Percentiles rank a stretch among this genome's conserved stretches.
Evolutionary conservation across 768 basidiomycete genomes (phyloP).

Genomic region (Boletus pseudopeckii): DNA sequence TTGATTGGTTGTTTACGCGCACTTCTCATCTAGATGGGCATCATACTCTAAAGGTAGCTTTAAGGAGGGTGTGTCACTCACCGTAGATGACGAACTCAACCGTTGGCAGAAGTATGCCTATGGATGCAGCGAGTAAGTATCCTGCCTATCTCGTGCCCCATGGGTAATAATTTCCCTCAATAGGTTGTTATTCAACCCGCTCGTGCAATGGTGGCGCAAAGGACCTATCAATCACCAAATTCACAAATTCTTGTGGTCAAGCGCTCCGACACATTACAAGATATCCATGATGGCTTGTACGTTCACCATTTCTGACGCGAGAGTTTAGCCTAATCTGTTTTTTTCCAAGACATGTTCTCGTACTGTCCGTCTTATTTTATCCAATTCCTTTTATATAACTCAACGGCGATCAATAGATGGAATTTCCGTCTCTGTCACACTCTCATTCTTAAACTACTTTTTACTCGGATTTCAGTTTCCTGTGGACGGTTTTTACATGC

Average conservation of each 20-base stretch:
- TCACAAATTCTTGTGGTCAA: constrained; percentile 71
- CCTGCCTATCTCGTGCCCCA: constrained; percentile 8
- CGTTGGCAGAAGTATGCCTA: constrained; percentile 90
- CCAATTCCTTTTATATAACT: neutral
- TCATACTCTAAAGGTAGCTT: constrained; percentile 83
- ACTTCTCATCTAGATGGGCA: constrained; percentile 49
- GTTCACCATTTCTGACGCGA: constrained; percentile 16
- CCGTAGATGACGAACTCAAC: constrained; percentile 87
- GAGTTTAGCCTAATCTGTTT: constrained; percentile 1
- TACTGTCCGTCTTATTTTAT: constrained; percentile 38
- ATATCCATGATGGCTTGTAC: constrained; percentile 55
- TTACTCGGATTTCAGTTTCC: constrained; percentile 70
- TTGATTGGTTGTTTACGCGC: neutral
- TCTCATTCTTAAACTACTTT: constrained; percentile 69
- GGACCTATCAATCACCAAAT: constrained; percentile 86
- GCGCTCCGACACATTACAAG: constrained; percentile 80
- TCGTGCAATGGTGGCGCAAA: constrained; percentile 69
- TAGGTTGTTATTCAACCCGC: constrained; percentile 82
- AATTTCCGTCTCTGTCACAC: constrained; percentile 64
- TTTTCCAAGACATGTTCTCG: constrained; percentile 44
- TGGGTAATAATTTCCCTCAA: constrained; percentile 17
- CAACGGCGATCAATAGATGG: constrained; percentile 33
- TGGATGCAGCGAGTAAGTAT: constrained; percentile 53
- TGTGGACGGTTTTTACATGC: constrained; percentile 74
- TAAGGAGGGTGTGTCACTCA: constrained; percentile 89